Conservation (phyloP, 1,139 yeast genomes). For the Scheffersomyces cryptocercus region DNA sequence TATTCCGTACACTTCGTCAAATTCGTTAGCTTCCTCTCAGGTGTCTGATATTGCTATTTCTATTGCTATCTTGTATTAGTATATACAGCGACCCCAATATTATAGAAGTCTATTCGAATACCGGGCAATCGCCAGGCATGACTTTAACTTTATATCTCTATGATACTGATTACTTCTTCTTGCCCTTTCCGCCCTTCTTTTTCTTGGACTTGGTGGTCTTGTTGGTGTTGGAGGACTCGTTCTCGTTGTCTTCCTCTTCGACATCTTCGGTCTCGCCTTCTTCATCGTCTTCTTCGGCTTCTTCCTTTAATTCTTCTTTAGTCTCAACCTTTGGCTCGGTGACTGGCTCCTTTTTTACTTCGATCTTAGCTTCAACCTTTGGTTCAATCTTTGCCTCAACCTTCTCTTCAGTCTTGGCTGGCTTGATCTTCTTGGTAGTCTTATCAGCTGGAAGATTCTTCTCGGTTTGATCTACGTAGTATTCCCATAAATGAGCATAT, state of each 20-base stretch:
- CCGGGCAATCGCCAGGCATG: too few species aligned
- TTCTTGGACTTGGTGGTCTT: not conserved
- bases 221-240: not conserved
- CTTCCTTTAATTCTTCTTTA: not conserved
- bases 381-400: slow-evolving; percentile 2
- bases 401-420: slow-evolving; percentile 2
- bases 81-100: too few species aligned
- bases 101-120: too few species aligned
- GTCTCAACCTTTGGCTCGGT: not conserved
- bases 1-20: too few species aligned
- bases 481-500: slow-evolving; percentile 53
- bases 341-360: too few species aligned
- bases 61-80: too few species aligned
- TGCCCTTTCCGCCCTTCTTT: slow-evolving; percentile 3
- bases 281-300: slow-evolving; percentile 1
- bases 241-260: slow-evolving; percentile 3
- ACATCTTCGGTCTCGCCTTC: slow-evolving; percentile 1
- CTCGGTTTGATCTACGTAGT: slow-evolving; percentile 25
- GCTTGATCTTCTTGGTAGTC: slow-evolving; percentile 1
- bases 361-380: not conserved
- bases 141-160: not conserved
- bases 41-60: too few species aligned
- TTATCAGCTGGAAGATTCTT: slow-evolving; percentile 1
- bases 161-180: slow-evolving; percentile 4
- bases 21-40: too few species aligned